Evolutionary conservation across 306 rosid species (phyloP), one percentile per base, ranked within the genome.

Genomic region (Trifolium pratense): DNA sequence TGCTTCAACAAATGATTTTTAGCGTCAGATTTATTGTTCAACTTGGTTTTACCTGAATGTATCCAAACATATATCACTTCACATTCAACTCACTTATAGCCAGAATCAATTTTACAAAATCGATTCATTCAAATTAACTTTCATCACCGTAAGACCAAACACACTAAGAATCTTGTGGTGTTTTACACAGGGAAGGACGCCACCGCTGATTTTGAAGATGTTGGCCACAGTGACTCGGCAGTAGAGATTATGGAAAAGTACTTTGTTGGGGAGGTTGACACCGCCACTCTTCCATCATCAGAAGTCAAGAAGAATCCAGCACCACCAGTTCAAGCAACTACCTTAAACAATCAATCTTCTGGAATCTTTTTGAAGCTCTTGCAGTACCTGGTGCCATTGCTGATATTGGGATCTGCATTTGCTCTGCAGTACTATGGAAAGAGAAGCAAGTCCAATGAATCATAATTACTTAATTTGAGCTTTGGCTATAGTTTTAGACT

Each of bases 171-270:
- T 78, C 9, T 73, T 74, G 18, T 72, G 74, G 71, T 79, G 60
- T 36, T 59, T 58, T 78, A 63, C 71, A 53, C 84, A 91, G 98
- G 82, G 62, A 94, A 78, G 79, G 98, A 94, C 80, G 97, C 98
- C 31, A 94, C 97, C 14, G 83, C 51, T 7, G 98, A 91, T 71
- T 94, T 94, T 75, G 97, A 91, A 82, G 91, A 84, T 68, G 86
- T 89, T 26, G 95, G 96, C 64, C 97, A 89, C 79, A 94, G 97
- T 42, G 89, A 86, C 9, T 3, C 78, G 1, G 97, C 98, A 5
- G 25, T 15, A 55, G 88, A 94, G 76, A 55, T 61, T 76, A 82
- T 94, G 94, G 61, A 83, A 60, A 77, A 83, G 43, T 89, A 80
- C 87, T 83, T 49, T 12, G 75, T 91, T 20, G 98, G 97, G 3